Evolutionary conservation across 345 rosid genomes (phyloP).

Genomic region (Psidium guajava): DNA sequence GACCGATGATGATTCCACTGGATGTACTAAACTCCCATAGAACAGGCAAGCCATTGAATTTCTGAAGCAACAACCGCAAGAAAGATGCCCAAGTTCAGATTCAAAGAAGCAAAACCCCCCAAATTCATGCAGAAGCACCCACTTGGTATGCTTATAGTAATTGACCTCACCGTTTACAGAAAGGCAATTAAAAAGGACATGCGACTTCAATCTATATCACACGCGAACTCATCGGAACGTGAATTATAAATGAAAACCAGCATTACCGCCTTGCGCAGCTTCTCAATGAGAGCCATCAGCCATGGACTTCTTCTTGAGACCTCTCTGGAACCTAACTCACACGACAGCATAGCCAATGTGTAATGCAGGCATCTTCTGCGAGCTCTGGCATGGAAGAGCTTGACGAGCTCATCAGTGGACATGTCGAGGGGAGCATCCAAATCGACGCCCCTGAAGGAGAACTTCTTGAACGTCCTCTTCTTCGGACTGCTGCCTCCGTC

Average conservation of each 20-base stretch:
- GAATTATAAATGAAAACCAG: not conserved
- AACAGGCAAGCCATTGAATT: not conserved
- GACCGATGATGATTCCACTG: not conserved
- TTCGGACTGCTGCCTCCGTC: conserved; percentile 14
- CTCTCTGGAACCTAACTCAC: conserved; percentile 71
- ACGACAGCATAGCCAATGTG: not conserved
- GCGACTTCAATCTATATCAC: not conserved
- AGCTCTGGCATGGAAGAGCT: conserved; percentile 75
- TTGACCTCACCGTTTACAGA: not conserved
- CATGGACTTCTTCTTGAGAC: conserved; percentile 75
- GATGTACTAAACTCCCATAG: not conserved
- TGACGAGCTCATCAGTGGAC: conserved; percentile 85
- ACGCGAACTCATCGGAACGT: not conserved
- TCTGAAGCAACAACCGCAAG: not conserved
- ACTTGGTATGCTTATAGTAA: not conserved
- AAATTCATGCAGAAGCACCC: not conserved
- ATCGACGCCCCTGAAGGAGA: conserved; percentile 43
- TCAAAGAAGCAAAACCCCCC: not conserved
- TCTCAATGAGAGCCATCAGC: conserved; percentile 72
- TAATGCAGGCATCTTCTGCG: conserved; percentile 55
- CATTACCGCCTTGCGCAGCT: conserved; percentile 66
- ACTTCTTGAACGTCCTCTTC: conserved; percentile 52
- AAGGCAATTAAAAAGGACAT: not conserved
- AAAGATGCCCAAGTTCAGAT: not conserved
- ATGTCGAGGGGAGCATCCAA: conserved; percentile 67